phyloP scores from a whole-genome alignment of 495 filamentous ascomycete genomes.

The Amniculicola lignicola region DNA sequence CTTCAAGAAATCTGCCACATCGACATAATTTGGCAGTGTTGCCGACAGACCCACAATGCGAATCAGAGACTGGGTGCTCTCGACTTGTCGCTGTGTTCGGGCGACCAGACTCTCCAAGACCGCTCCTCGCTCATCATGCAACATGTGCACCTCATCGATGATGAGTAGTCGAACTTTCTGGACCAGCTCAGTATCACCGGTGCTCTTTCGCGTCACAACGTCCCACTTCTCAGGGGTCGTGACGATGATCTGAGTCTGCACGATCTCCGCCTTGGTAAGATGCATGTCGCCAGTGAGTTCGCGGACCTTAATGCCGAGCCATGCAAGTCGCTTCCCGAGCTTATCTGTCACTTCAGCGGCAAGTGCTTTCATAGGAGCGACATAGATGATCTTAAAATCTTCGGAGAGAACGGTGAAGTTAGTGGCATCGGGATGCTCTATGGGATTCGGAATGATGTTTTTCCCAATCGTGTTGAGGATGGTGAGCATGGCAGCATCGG shows the following conservation, averaged over 20 bases:
- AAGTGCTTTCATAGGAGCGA: slow-evolving; percentile 96
- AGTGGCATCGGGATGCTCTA: slow-evolving; percentile 65
- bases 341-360: slow-evolving; percentile 96
- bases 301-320: slow-evolving; percentile 83
- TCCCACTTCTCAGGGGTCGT: slow-evolving; percentile 99
- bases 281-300: slow-evolving; percentile 99
- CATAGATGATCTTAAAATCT: slow-evolving; percentile 97
- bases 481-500: slow-evolving; percentile 95
- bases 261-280: slow-evolving; percentile 91
- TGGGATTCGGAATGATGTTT: slow-evolving; percentile 73
- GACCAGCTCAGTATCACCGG: slow-evolving; percentile 93
- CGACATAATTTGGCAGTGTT: slow-evolving; percentile 91
- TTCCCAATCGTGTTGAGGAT: slow-evolving; percentile 85
- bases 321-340: slow-evolving; percentile 85
- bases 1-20: slow-evolving; percentile 94
- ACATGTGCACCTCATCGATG: slow-evolving; percentile 99
- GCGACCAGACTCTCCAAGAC: slow-evolving; percentile 95
- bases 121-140: slow-evolving; percentile 94
- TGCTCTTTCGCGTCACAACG: slow-evolving; percentile 93
- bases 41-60: slow-evolving; percentile 93
- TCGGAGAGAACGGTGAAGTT: slow-evolving; percentile 76
- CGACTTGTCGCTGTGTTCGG: slow-evolving; percentile 90
- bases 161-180: slow-evolving; percentile 96
- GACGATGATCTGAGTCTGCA: slow-evolving; percentile 95
- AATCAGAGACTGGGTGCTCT: slow-evolving; percentile 96